Evolutionary conservation across 495 filamentous ascomycete genomes (phyloP).

Genomic region (Penicillium simplicissimum): DNA sequence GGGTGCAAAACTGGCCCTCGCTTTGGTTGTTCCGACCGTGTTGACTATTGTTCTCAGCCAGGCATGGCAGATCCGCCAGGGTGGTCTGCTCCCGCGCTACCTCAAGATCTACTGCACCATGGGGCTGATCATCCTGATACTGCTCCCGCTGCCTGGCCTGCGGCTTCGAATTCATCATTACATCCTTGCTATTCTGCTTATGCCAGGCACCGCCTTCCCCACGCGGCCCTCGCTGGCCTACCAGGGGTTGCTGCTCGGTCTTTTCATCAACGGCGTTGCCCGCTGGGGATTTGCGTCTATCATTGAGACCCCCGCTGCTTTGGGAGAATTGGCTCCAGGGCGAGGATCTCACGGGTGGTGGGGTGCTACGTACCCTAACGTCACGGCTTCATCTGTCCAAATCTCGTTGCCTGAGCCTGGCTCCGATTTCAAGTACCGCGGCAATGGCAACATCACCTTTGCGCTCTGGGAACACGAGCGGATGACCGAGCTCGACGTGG

Average conservation of each 20-base stretch:
- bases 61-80: slow-evolving; percentile 71
- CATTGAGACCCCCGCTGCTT: slow-evolving; percentile 74
- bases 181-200: slow-evolving; percentile 78
- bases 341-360: slow-evolving; percentile 52
- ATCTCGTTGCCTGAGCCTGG: slow-evolving; percentile 45
- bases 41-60: slow-evolving; percentile 63
- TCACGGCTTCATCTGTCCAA: slow-evolving; percentile 53
- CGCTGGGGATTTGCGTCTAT: slow-evolving; percentile 92
- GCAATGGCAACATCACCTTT: slow-evolving; percentile 60
- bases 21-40: slow-evolving; percentile 64
- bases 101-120: slow-evolving; percentile 72
- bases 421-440: slow-evolving; percentile 30
- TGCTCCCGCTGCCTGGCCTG: slow-evolving; percentile 75
- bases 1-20: slow-evolving; percentile 70
- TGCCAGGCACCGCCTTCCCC: slow-evolving; percentile 82
- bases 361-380: slow-evolving; percentile 65
- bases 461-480: slow-evolving; percentile 49
- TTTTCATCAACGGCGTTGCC: slow-evolving; percentile 90
- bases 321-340: slow-evolving; percentile 49
- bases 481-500: slow-evolving; percentile 64
- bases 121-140: slow-evolving; percentile 56
- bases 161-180: slow-evolving; percentile 93
- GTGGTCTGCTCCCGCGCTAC: slow-evolving; percentile 67
- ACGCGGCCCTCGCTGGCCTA: slow-evolving; percentile 77
- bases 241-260: slow-evolving; percentile 83